Base-by-base conservation (phyloP, 1,284 basidiomycete genomes). In the Cerrena zonata region DNA sequence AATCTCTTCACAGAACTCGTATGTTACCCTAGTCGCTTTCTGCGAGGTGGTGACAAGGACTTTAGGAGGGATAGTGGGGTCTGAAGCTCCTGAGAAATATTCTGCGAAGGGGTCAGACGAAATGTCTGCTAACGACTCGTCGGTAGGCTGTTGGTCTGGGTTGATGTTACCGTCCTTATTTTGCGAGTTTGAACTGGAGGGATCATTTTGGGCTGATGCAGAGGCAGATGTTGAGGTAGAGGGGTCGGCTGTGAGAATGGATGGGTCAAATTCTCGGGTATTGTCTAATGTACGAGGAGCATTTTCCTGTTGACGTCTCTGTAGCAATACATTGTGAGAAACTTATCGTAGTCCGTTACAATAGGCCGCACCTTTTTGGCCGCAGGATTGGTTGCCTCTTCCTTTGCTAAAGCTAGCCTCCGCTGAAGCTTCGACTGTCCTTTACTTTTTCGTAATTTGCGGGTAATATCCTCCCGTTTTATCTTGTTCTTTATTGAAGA, bases 211-310 rank as follows among this genome's bases (percentile, higher is more conserved):
- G 26, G 55, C 50, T n/a, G 60, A 58, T 1, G 58, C 47, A 7
- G 59, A 51, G 3, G 59, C 55, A 2, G 71, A 68, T 15, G 69
- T 54, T 12, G 72, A 63, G 21, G 61, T 68, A 61, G 47, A 64
- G 19, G 87, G 86, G 63, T 86, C 77, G 41, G 82, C 82, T 21
- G 84, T 89, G 48, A 91, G 73, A 61, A 87, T 86, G 36, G 89
- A 91, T 2, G 91, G 89, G 60, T 96, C 93, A 66, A 82, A 91
- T 66, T 94, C 85, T 54, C 94, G 84, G 47, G 86, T 90, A 67
- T 97, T 98, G 65, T 99, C 95, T 34, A 98, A 82, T 0, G 95
- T 99, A 38, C 82, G 79, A 0, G 95, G 92, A 19, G 94, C 76
- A 73, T 97, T 96, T 61, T 87, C 81, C 4, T 81, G 77, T 36